Evolutionary conservation across 768 basidiomycete genomes (phyloP).

Genomic region (Lentinula raphanica): DNA sequence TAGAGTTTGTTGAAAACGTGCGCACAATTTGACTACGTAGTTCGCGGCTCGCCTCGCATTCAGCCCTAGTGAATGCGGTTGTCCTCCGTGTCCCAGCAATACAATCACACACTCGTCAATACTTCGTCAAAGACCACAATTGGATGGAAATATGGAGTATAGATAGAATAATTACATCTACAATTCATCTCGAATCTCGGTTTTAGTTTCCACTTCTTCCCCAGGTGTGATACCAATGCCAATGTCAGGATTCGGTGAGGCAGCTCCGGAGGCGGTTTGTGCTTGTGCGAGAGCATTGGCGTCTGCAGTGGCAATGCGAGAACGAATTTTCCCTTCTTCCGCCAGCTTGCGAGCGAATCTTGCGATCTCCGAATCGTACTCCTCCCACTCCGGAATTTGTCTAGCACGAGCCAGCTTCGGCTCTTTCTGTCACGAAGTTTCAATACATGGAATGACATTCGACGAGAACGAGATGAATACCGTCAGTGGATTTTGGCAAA

Average conservation of each 20-base stretch:
- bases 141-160: background rate
- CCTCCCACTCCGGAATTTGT: constrained; percentile 96
- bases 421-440: constrained; percentile 66
- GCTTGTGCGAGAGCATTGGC: constrained; percentile 67
- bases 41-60: no score
- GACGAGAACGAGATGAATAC: constrained; percentile 38
- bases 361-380: constrained; percentile 88
- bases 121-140: no score
- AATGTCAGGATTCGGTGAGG: background rate
- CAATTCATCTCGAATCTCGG: constrained; percentile 8
- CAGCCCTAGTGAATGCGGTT: no score
- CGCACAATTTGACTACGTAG: no score
- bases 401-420: constrained; percentile 91
- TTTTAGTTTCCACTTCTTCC: background rate
- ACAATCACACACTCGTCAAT: background rate
- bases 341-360: constrained; percentile 71
- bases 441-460: background rate
- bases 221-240: background rate
- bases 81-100: no score
- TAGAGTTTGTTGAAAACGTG: no score
- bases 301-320: constrained; percentile 63
- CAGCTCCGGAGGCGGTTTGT: constrained; percentile 25
- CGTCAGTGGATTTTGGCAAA: constrained; percentile 95
- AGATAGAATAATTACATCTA: constrained; percentile 2
- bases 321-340: constrained; percentile 62